These are phyloP conservation scores for Podospora anserina DNA, from an alignment of 495 filamentous ascomycete genomes.

Conservation along the genomic window DNA sequence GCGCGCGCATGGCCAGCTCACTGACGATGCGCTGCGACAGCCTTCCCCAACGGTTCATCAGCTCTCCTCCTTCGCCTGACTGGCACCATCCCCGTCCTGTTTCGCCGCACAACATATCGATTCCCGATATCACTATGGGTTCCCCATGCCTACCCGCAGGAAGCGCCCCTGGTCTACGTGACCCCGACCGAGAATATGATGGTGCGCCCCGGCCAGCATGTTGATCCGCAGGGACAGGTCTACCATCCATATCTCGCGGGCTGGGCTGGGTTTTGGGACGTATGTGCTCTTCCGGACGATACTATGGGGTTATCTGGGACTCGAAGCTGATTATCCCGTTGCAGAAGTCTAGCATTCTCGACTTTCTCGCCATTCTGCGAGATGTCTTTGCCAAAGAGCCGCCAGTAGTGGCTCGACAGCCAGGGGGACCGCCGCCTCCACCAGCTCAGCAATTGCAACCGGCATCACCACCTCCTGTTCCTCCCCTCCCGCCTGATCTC, in stretches of 20 bases:
- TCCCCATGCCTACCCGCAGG: slow-evolving; percentile 85
- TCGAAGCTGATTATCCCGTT: slow-evolving; percentile 23
- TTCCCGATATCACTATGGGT: slow-evolving; percentile 94
- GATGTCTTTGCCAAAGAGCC: slow-evolving; percentile 94
- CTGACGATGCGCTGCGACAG: slow-evolving; percentile 43
- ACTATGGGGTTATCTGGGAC: background rate
- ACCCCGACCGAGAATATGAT: slow-evolving; percentile 85
- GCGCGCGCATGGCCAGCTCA: background rate
- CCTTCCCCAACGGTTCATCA: slow-evolving; percentile 82
- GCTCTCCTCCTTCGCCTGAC: slow-evolving; percentile 82
- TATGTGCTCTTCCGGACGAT: slow-evolving; percentile 48
- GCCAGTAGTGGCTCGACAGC: slow-evolving; percentile 74
- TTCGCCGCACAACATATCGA: slow-evolving; percentile 84
- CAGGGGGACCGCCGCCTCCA: slow-evolving; percentile 41
- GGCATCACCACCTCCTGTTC: slow-evolving; percentile 39
- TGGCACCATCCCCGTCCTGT: slow-evolving; percentile 82
- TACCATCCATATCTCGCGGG: slow-evolving; percentile 94
- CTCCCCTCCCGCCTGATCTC: slow-evolving; percentile 39
- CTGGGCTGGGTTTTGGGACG: slow-evolving; percentile 88
- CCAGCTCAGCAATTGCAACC: slow-evolving; percentile 35
- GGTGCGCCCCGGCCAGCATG: slow-evolving; percentile 87
- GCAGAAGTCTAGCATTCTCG: slow-evolving; percentile 76
- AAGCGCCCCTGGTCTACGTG: slow-evolving; percentile 82
- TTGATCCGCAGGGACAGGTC: slow-evolving; percentile 87
- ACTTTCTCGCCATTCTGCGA: slow-evolving; percentile 76